Base-by-base conservation (phyloP, 768 basidiomycete genomes). In the Panaeolus cyanescens region DNA sequence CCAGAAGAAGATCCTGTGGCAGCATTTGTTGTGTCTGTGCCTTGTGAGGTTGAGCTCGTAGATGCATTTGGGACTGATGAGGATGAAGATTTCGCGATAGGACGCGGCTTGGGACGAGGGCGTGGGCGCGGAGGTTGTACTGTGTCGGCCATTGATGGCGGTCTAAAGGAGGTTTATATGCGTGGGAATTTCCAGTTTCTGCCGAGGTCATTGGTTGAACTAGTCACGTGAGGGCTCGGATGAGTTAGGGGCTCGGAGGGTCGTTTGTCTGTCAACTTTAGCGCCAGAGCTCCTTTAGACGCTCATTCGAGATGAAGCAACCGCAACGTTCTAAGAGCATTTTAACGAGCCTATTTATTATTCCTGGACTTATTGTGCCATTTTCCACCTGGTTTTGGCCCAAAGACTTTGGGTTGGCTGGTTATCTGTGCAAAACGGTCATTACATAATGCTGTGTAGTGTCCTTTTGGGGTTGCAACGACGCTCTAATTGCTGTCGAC, bases 81-180 rank as follows among this genome's bases (percentile, higher is more conserved):
- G n/a, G 61, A 42, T 15, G 60, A 32, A 12, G 70, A 19, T 55
- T 73, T 78, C 25, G 73, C 68, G 55, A 76, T 74, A 10, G 82
- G 80, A 64, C 80, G 81, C 20, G 88, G 87, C 60, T 82, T 77
- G 10, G 88, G 88, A 61, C 85, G 81, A 50, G 87, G 85, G 66
- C 82, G 77, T 40, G 86, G 87, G 64, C 83, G 80, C 45, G 53
- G 82, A 77, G 4, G 80, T 77, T 54, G 62, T 64, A 8, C 45
- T 34, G 65, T 59, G 50, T 74, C 73, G 20, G 72, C 67, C 76
- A 79, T 77, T 62, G 59, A 65, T 72, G 64, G 67, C 53, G 68
- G 74, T 62, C 67, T 67, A 71, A 69, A 73, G 62, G 63, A 74
- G 68, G 70, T 70, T 67, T 60, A 71, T 63, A 64, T 59, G 63